phyloP scores from a whole-genome alignment of 345 rosid species.

The Lepidium aucheri region DNA sequence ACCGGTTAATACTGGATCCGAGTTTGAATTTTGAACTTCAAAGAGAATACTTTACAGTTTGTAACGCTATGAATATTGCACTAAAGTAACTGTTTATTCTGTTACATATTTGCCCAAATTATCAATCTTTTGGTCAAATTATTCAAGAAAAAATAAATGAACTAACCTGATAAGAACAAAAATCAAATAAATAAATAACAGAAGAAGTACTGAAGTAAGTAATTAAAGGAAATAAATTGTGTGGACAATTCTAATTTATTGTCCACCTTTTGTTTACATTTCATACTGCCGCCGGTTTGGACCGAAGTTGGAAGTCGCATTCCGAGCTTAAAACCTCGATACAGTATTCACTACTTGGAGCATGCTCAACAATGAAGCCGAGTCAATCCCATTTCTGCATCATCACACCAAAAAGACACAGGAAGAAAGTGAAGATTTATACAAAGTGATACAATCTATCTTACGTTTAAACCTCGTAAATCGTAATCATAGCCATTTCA shows the following conservation, averaged over 20 bases:
- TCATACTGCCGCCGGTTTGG: background rate
- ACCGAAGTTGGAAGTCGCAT: background rate
- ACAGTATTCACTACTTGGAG: background rate
- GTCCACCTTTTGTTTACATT: background rate
- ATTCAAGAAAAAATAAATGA: background rate
- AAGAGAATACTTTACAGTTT: background rate
- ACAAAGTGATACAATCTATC: background rate
- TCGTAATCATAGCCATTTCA: background rate
- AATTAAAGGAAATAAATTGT: background rate
- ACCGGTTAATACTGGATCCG: background rate
- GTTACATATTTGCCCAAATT: background rate
- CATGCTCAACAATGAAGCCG: background rate
- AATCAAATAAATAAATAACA: no score
- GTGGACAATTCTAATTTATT: background rate
- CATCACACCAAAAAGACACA: background rate
- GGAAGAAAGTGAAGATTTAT: background rate
- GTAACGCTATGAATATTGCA: background rate
- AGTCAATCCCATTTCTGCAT: slow-evolving; percentile 3
- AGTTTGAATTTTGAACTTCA: slow-evolving; percentile 4
- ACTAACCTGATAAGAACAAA: background rate
- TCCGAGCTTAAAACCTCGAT: background rate
- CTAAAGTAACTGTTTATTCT: background rate
- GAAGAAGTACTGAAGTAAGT: background rate
- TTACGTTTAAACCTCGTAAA: background rate
- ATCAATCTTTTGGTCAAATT: background rate